phyloP scores from a whole-genome alignment of 495 filamentous ascomycete species.

The Penicillium paxilli region DNA sequence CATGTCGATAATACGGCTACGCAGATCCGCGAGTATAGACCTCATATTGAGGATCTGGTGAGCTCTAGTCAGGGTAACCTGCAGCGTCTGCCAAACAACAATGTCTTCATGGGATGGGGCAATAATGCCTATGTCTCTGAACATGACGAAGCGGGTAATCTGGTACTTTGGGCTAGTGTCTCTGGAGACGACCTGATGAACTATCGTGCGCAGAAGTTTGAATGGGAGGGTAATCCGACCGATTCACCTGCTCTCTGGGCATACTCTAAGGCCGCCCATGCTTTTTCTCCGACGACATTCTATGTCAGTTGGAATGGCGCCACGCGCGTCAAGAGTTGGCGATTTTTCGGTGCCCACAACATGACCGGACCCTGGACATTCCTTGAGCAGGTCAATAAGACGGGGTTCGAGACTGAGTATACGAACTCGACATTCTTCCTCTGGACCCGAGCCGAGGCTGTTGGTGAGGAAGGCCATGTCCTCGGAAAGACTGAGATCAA shows the following conservation, averaged over 20 bases:
- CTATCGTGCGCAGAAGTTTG: conserved; percentile 46
- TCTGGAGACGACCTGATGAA: conserved; percentile 41
- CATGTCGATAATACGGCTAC: conserved; percentile 52
- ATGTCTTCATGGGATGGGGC: conserved; percentile 62
- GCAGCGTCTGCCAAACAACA: conserved; percentile 55
- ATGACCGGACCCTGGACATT: conserved; percentile 31
- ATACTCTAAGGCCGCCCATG: conserved; percentile 33
- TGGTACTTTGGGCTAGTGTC: conserved; percentile 48
- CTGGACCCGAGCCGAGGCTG: conserved; percentile 38
- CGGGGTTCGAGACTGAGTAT: conserved; percentile 43
- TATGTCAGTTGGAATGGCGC: conserved; percentile 54
- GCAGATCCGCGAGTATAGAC: conserved; percentile 41
- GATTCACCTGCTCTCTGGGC: conserved; percentile 46
- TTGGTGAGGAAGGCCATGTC: conserved; percentile 33
- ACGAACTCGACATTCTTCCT: conserved; percentile 31
- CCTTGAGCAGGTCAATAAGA: conserved; percentile 33
- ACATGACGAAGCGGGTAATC: conserved; percentile 53
- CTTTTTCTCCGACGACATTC: conserved; percentile 33
- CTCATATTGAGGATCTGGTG: conserved; percentile 43
- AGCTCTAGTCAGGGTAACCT: conserved; percentile 63
- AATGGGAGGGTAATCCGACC: conserved; percentile 45
- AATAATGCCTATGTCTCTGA: conserved; percentile 59
- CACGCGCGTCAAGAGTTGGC: conserved; percentile 42
- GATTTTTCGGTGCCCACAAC: conserved; percentile 40
- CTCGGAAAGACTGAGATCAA: conserved; percentile 35